phyloP scores from a whole-genome alignment of 2,329 filamentous ascomycete genomes.

The Sporothrix pseudoabietina region DNA sequence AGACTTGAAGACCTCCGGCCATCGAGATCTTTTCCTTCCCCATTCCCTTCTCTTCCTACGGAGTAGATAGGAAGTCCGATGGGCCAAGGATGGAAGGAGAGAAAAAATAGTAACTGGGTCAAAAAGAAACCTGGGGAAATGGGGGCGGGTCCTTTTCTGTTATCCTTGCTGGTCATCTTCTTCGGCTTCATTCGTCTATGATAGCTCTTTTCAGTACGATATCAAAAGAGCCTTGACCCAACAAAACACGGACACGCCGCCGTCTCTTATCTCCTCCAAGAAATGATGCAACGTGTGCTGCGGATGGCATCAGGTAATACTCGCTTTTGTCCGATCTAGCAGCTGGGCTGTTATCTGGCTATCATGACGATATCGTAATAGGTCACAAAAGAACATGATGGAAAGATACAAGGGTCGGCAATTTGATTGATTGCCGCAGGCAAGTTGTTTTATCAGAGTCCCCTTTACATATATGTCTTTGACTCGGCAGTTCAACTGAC shows the following conservation, averaged over 20 bases:
- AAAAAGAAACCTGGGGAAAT: slow-evolving; percentile 14
- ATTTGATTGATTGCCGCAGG: not conserved
- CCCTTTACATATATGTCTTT: not conserved
- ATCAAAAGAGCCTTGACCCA: not conserved
- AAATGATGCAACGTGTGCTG: slow-evolving; percentile 11
- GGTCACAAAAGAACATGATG: not conserved
- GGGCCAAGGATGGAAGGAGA: not conserved
- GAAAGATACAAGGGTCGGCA: not conserved
- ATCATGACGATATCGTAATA: slow-evolving; percentile 3
- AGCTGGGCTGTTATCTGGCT: not conserved
- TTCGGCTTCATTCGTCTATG: not conserved
- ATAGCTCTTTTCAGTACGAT: not conserved
- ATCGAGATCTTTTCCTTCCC: not conserved
- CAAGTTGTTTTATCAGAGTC: not conserved
- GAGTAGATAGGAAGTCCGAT: not conserved
- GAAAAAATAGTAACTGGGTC: not conserved
- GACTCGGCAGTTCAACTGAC: not conserved
- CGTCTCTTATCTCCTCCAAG: not conserved
- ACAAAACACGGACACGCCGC: not conserved
- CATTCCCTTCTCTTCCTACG: not conserved
- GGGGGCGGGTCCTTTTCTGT: not conserved
- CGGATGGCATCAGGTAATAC: not conserved
- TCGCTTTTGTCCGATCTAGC: not conserved
- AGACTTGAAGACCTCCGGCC: not conserved
- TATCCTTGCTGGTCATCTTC: not conserved